A percentile compares a stretch with the other conserved stretches of the same genome.
Evolutionary conservation across 73 alveolate genomes (phyloP).

Genomic region (Uronychia binucleata): DNA sequence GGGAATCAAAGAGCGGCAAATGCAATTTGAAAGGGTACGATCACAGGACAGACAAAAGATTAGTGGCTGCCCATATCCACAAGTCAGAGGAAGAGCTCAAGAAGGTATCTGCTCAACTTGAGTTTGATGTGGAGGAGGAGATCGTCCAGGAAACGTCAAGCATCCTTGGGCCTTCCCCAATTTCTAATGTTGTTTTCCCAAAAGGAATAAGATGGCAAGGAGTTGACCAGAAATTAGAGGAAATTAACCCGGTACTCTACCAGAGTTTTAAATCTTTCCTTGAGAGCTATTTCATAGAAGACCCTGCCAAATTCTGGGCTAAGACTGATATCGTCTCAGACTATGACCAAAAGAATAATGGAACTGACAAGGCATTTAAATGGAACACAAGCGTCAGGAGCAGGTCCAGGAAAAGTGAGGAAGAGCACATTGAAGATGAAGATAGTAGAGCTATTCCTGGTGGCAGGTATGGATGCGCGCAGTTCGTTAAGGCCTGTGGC

Average conservation of each 20-base stretch:
- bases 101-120: too few species aligned
- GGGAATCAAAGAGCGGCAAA: neutral
- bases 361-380: conserved; percentile 3
- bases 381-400: conserved; percentile 16
- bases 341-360: neutral
- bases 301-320: conserved; percentile 17
- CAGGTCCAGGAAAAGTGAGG: neutral
- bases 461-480: conserved; percentile 84
- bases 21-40: neutral
- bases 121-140: neutral
- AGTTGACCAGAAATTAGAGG: neutral
- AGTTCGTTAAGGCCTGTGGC: conserved; percentile 72
- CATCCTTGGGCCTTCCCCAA: conserved; percentile 5
- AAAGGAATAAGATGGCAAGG: conserved; percentile 24
- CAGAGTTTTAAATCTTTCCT: conserved; percentile 23
- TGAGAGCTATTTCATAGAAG: conserved; percentile 46
- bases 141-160: conserved; percentile 7
- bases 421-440: conserved; percentile 15
- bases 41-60: neutral
- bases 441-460: conserved; percentile 81
- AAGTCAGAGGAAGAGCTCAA: neutral
- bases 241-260: conserved; percentile 15
- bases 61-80: neutral
- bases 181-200: conserved; percentile 4
- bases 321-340: neutral